Percentiles rank a stretch among this genome's conserved stretches.
These are phyloP conservation scores for Pisolithus tinctorius DNA, from an alignment of 768 basidiomycete species.

Conservation along the genomic window DNA sequence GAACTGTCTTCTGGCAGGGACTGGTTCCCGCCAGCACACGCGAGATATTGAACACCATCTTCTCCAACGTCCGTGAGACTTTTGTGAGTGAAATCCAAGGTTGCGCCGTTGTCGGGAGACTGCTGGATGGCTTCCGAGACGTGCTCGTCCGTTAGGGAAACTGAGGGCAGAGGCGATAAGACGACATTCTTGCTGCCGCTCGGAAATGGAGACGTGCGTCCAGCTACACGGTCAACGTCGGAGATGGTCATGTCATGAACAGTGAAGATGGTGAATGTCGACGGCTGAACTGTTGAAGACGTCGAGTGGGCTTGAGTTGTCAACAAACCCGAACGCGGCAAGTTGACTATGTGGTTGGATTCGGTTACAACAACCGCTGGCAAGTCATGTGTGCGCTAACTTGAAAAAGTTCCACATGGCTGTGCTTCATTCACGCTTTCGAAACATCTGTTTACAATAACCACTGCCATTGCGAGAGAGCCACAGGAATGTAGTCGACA, in stretches of 20 bases:
- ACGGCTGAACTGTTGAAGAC: constrained; percentile 12
- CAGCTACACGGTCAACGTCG: constrained; percentile 25
- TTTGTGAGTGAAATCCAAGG: constrained; percentile 79
- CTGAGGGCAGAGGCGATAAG: constrained; percentile 26
- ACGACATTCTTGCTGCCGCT: constrained; percentile 18
- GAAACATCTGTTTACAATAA: no score
- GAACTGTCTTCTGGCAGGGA: constrained; percentile 40
- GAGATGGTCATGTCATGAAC: constrained; percentile 20
- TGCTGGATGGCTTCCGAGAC: constrained; percentile 57
- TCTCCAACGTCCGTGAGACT: constrained; percentile 70
- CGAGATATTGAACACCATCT: constrained; percentile 72
- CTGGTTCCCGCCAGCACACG: constrained; percentile 45
- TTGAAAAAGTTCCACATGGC: no score
- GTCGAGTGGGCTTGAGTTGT: constrained; percentile 17
- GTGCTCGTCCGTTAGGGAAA: constrained; percentile 47
- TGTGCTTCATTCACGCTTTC: no score
- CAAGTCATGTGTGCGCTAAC: not conserved
- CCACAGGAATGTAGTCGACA: not conserved
- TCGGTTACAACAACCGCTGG: constrained; percentile 22
- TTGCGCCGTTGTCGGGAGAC: constrained; percentile 74
- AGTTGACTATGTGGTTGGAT: constrained; percentile 6
- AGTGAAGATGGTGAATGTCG: not conserved
- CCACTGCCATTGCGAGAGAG: not conserved
- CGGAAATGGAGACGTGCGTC: constrained; percentile 24
- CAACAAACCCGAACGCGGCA: constrained; percentile 11